Conservation (phyloP, 805 yeast species). For the Sugiyamaella marilandica region DNA sequence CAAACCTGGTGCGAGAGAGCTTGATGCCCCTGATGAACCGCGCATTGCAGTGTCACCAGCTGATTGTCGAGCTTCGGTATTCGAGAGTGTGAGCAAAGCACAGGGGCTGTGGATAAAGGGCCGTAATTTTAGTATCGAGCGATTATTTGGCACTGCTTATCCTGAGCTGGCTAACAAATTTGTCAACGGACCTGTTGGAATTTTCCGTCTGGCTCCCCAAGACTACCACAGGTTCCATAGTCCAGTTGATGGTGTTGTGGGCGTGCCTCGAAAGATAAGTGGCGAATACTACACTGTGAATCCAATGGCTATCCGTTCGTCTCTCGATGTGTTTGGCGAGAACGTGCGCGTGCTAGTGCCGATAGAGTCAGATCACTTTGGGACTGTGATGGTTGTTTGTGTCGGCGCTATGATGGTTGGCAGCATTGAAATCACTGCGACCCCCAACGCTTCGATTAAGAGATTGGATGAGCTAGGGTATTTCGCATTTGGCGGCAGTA, state of each 20-base stretch:
- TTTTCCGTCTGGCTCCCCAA: constrained; percentile 92
- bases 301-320: constrained; percentile 92
- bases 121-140: constrained; percentile 59
- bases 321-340: constrained; percentile 88
- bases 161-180: constrained; percentile 36
- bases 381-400: constrained; percentile 68
- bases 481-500: constrained; percentile 95
- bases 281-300: constrained; percentile 96
- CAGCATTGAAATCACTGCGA: constrained; percentile 66
- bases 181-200: constrained; percentile 56
- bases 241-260: constrained; percentile 74
- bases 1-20: constrained; percentile 62
- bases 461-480: constrained; percentile 88
- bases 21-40: constrained; percentile 52
- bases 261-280: constrained; percentile 60
- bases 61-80: constrained; percentile 79
- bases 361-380: constrained; percentile 70
- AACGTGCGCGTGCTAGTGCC: constrained; percentile 77
- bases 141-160: constrained; percentile 47
- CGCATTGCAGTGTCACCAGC: constrained; percentile 70
- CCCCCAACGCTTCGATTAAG: constrained; percentile 51
- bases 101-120: constrained; percentile 89
- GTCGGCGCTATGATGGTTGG: constrained; percentile 99
- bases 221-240: constrained; percentile 93
- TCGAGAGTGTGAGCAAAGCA: constrained; percentile 54